These are phyloP conservation scores for Fusarium sp. DNA, from an alignment of 2,329 filamentous ascomycete genomes.

Conservation along the genomic window DNA sequence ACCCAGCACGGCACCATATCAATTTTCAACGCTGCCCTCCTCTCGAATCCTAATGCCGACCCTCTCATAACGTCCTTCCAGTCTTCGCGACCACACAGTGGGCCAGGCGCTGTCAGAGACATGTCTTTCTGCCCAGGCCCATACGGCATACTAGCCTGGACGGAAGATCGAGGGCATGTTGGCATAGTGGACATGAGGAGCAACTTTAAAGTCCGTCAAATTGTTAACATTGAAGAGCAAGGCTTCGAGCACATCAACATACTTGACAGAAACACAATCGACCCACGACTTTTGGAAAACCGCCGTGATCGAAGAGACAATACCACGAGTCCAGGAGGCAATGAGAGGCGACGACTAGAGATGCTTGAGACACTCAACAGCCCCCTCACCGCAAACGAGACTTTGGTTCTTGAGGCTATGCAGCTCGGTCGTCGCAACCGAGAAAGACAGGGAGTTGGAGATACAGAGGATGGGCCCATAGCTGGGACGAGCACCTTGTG, in stretches of 20 bases:
- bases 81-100: slow-evolving; percentile 78
- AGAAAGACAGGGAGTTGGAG: slow-evolving; percentile 52
- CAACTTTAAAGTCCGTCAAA: slow-evolving; percentile 75
- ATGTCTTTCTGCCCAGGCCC: slow-evolving; percentile 94
- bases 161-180: slow-evolving; percentile 84
- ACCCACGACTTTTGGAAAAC: slow-evolving; percentile 63
- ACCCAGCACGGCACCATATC: slow-evolving; percentile 86
- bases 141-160: slow-evolving; percentile 92
- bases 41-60: slow-evolving; percentile 60
- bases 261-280: slow-evolving; percentile 66
- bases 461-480: slow-evolving; percentile 29
- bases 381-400: slow-evolving; percentile 66
- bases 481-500: slow-evolving; percentile 19
- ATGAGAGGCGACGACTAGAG: slow-evolving; percentile 46
- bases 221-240: slow-evolving; percentile 72
- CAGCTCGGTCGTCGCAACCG: slow-evolving; percentile 65
- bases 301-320: slow-evolving; percentile 56
- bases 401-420: slow-evolving; percentile 67
- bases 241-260: slow-evolving; percentile 68
- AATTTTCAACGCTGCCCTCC: slow-evolving; percentile 71
- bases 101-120: slow-evolving; percentile 84
- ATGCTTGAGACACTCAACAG: slow-evolving; percentile 59
- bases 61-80: slow-evolving; percentile 81
- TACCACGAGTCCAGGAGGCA: slow-evolving; percentile 5
- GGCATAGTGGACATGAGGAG: slow-evolving; percentile 80